A percentile compares a stretch with the other conserved stretches of the same genome.
Conservation (phyloP, 1,284 basidiomycete species). For the Sanguinoderma infundibulare region DNA sequence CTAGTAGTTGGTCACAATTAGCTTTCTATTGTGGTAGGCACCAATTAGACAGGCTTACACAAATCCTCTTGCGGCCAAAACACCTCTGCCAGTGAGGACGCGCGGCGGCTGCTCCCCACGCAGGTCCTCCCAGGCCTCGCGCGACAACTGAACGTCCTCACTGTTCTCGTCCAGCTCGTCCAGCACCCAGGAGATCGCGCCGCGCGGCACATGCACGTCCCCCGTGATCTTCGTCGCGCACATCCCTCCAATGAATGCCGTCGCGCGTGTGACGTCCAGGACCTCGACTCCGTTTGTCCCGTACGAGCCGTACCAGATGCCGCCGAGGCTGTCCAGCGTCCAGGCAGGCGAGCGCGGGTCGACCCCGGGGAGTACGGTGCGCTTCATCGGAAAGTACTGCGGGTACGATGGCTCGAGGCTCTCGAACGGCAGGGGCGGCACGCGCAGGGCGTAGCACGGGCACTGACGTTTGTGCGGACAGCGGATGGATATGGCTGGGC, state of each 20-base stretch:
- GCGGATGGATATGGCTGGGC: conserved; percentile 22
- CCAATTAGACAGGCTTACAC: not conserved
- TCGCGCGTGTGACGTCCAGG: conserved; percentile 22
- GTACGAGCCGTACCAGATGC: conserved; percentile 30
- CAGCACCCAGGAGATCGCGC: conserved; percentile 21
- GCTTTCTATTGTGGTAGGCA: not conserved
- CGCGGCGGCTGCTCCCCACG: not conserved
- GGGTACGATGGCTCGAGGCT: conserved; percentile 18
- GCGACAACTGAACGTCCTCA: not conserved
- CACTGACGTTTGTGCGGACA: conserved; percentile 11
- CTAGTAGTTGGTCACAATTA: not conserved
- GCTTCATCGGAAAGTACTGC: conserved; percentile 29
- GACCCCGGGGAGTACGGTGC: conserved; percentile 1
- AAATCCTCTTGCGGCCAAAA: conserved; percentile 13
- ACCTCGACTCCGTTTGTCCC: conserved; percentile 27
- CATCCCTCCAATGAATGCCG: conserved; percentile 1
- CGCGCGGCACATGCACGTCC: conserved; percentile 26
- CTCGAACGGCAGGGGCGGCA: conserved; percentile 17
- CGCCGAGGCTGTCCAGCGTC: conserved; percentile 15
- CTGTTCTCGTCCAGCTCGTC: conserved; percentile 5
- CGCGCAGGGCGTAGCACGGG: conserved; percentile 9
- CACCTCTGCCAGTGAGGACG: conserved; percentile 5
- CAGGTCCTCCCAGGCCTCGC: conserved; percentile 4
- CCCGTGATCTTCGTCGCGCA: conserved; percentile 29
- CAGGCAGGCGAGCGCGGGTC: conserved; percentile 16